These are phyloP conservation scores for Dictyostelium capitatum DNA, from an alignment of 78 protist genomes.

Conservation along the genomic window DNA sequence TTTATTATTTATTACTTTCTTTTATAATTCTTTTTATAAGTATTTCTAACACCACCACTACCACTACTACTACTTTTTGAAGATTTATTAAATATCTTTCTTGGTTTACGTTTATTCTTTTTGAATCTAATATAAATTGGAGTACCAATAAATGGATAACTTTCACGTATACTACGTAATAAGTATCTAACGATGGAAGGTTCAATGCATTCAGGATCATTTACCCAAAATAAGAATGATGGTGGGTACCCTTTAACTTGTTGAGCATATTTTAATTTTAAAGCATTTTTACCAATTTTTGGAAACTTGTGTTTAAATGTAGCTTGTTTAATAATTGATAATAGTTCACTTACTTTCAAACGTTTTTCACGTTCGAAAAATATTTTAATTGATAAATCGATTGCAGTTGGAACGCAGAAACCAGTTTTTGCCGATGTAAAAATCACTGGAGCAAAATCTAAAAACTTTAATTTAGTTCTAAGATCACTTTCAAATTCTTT, in stretches of 20 bases:
- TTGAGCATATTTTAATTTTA: conserved; percentile 66
- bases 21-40: not conserved
- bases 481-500: conserved; percentile 47
- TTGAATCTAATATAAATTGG: conserved; percentile 61
- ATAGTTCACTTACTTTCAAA: conserved; percentile 9
- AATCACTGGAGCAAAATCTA: conserved; percentile 75
- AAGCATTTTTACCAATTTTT: conserved; percentile 40
- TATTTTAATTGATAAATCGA: conserved; percentile 74
- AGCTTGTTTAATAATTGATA: conserved; percentile 48
- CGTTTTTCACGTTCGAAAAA: conserved; percentile 78
- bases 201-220: conserved; percentile 66
- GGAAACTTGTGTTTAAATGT: conserved; percentile 78
- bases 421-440: conserved; percentile 86
- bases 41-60: not conserved
- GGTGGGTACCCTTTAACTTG: conserved; percentile 81
- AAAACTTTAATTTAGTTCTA: conserved; percentile 46
- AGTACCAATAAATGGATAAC: conserved; percentile 66
- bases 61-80: not conserved
- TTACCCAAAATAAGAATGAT: conserved; percentile 75
- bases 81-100: not conserved
- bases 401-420: conserved; percentile 62
- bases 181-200: conserved; percentile 26
- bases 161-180: conserved; percentile 21
- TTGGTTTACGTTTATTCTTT: conserved; percentile 17
- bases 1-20: not conserved